Base-by-base conservation (phyloP, 2,329 filamentous ascomycete genomes). In the Fusarium redolens region DNA sequence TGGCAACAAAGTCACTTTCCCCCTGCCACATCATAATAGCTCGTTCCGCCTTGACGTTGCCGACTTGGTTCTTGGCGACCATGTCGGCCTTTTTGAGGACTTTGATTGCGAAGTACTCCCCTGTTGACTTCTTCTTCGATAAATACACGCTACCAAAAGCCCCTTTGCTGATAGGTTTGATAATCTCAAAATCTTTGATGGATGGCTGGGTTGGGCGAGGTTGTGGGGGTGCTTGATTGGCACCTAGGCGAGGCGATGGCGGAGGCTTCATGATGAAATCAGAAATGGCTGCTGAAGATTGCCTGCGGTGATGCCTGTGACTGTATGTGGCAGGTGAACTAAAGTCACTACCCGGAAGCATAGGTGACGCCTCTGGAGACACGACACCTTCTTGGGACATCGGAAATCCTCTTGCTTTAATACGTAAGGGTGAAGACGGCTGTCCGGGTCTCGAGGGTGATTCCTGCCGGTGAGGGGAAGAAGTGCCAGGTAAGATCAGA, bases 1-100 rank as follows among this genome's bases (percentile, higher is more conserved):
- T 99, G 31, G 96, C 96, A 65, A 99, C 96, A 81, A 99, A 99
- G 68, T 99, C 96, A 81, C 97, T 99, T 82, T 98, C 95, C 28
- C 96, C 96, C 84, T 99, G 96, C 94, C 96, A 98, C 96, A 99
- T 99, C 96, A 99, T 98, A 80, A 99, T 99, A 28, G 97, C 97
- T 74, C 96, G 90, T 83, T 99, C 96, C 13, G 97, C 96, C 83
- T 99, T 98, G 78, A 99, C 96, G 79, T 99, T 99, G 75, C 96
- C 97, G 76, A 99, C 95, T 81, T 99, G 96, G 81, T 99, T 99
- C 83, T 99, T 99, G 69, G 96, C 96, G 71, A 99, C 94, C 96
- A 99, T 99, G 85, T 99, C 96, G n/a, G 96, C 95, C 83, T 99
- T 99, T 81, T 98, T 98, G 67, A 99, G 83, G 2, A 98, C 96